Conservation (phyloP, 148 eudicot species). For the Amaranthus palmeri region DNA sequence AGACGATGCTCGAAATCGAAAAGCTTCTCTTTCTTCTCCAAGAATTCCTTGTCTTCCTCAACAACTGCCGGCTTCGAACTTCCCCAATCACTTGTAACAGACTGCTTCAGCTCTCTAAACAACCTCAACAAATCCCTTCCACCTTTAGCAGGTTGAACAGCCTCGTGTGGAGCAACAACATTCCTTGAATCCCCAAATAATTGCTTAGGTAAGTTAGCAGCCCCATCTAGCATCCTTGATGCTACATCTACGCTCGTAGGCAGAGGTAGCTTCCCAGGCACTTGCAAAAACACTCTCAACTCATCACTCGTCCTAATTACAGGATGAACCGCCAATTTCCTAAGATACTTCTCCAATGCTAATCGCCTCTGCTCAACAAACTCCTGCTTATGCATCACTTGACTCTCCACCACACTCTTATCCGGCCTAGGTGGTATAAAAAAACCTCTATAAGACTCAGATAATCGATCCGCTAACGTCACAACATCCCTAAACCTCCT, state of each 20-base stretch:
- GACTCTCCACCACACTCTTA: conserved; percentile 80
- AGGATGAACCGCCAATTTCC: conserved; percentile 64
- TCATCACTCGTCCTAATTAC: conserved; percentile 72
- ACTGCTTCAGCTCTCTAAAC: conserved; percentile 82
- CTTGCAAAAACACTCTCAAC: conserved; percentile 82
- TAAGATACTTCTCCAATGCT: conserved; percentile 75
- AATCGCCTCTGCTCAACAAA: conserved; percentile 83
- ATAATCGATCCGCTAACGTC: conserved; percentile 69
- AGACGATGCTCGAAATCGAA: conserved; percentile 61
- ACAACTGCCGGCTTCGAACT: conserved; percentile 46
- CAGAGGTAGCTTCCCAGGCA: conserved; percentile 77
- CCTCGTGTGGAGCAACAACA: conserved; percentile 56
- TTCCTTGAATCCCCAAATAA: conserved; percentile 59
- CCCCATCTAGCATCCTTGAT: conserved; percentile 86
- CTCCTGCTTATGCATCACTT: conserved; percentile 98
- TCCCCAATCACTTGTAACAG: conserved; percentile 81
- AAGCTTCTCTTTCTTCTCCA: conserved; percentile 77
- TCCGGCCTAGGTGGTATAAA: conserved; percentile 84
- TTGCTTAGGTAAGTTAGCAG: conserved; percentile 72
- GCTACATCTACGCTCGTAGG: conserved; percentile 63
- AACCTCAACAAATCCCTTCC: conserved; percentile 85
- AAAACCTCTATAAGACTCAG: conserved; percentile 67
- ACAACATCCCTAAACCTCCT: conserved; percentile 85
- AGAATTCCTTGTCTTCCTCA: conserved; percentile 78
- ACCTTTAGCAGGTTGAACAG: conserved; percentile 79